Percentiles rank a stretch among this genome's conserved stretches.
phyloP scores from a whole-genome alignment of 2,329 filamentous ascomycete species.

The Colletotrichum tamarilloi region DNA sequence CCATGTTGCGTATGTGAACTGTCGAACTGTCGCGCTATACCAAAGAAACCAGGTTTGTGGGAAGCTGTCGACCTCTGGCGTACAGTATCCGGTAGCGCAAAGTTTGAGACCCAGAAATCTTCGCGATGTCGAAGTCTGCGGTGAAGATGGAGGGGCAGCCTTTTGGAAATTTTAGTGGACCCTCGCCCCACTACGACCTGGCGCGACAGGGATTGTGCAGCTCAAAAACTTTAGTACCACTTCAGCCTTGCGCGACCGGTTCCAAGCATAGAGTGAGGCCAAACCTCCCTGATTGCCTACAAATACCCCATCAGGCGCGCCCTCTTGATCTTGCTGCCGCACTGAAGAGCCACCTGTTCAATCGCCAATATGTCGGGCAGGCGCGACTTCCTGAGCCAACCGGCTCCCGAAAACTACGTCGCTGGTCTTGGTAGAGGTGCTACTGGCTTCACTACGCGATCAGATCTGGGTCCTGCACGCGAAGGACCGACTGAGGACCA shows the following conservation, averaged over 20 bases:
- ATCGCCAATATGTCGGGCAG: slow-evolving; percentile 65
- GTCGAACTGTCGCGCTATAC: neutral
- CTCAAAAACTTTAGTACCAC: slow-evolving; percentile 33
- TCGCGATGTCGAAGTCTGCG: slow-evolving; percentile 30
- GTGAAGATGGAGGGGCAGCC: slow-evolving; percentile 36
- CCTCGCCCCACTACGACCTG: slow-evolving; percentile 8
- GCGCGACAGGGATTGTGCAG: slow-evolving; percentile 31
- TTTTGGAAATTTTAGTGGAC: slow-evolving; percentile 37
- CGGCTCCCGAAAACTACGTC: slow-evolving; percentile 88
- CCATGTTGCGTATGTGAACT: slow-evolving; percentile 52
- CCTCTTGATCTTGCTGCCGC: neutral
- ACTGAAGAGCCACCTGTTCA: neutral
- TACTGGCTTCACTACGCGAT: slow-evolving; percentile 97
- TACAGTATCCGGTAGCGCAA: neutral
- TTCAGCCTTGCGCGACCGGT: slow-evolving; percentile 35
- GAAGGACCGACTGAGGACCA: slow-evolving; percentile 98
- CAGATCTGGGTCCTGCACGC: slow-evolving; percentile 92
- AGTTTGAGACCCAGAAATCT: slow-evolving; percentile 8
- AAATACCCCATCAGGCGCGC: neutral
- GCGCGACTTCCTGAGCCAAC: slow-evolving; percentile 89
- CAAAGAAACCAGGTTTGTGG: no score
- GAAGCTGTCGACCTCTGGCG: neutral
- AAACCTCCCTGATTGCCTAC: neutral
- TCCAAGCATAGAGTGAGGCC: slow-evolving; percentile 1
- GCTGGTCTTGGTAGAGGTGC: slow-evolving; percentile 97